phyloP scores from a whole-genome alignment of 2,329 filamentous ascomycete genomes.

The Pyrenophora seminiperda region DNA sequence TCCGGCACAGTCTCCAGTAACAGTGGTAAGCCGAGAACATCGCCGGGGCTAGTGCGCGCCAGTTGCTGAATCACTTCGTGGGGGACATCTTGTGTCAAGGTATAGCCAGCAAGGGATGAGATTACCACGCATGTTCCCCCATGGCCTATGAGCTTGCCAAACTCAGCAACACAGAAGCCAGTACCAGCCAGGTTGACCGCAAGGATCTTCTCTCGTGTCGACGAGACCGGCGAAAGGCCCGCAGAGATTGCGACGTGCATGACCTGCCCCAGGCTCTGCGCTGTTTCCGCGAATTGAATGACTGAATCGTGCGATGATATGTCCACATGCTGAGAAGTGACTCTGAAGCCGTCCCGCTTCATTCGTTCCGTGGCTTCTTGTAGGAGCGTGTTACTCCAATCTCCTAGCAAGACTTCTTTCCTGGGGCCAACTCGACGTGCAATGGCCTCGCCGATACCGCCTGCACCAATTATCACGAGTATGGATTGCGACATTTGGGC shows the following conservation, averaged over 20 bases:
- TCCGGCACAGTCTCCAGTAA: conserved; percentile 5
- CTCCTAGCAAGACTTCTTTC: conserved; percentile 5
- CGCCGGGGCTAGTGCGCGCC: conserved; percentile 1
- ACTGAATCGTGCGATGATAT: conserved; percentile 5
- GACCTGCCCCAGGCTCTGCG: conserved; percentile 4
- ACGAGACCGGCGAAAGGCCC: conserved; percentile 4
- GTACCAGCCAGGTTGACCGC: conserved; percentile 3
- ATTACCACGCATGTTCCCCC: conserved; percentile 5
- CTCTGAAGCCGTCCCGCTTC: conserved; percentile 5
- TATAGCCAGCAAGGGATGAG: conserved; percentile 4
- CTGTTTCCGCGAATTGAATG: conserved; percentile 3
- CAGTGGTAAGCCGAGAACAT: conserved; percentile 2
- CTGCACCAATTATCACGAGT: conserved; percentile 1
- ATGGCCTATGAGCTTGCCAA: conserved; percentile 4
- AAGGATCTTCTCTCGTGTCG: conserved; percentile 5
- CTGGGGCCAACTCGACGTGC: conserved; percentile 2
- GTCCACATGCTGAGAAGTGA: conserved; percentile 3
- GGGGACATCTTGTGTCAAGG: conserved; percentile 4
- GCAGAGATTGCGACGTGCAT: conserved; percentile 1
- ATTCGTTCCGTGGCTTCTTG: conserved; percentile 3
- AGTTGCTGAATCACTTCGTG: conserved; percentile 3
- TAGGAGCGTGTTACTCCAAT: conserved; percentile 2
- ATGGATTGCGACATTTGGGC: conserved; percentile 4
- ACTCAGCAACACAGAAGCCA: conserved; percentile 3
- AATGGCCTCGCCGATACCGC: conserved; percentile 2